Conservation (phyloP, 164 flowering plant species). For the Cinnamomum chago region DNA sequence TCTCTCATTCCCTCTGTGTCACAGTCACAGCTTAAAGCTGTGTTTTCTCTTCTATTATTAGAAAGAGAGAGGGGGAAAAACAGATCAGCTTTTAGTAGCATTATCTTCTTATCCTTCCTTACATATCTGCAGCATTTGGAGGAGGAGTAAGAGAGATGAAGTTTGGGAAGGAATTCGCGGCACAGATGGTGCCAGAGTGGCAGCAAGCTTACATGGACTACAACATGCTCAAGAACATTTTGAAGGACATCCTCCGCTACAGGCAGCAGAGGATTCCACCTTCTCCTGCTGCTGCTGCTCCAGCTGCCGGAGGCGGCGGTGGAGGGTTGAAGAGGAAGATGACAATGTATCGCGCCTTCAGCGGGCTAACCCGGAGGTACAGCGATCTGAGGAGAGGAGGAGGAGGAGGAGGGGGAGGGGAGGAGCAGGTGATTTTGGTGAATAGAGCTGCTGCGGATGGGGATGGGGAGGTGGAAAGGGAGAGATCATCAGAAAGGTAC, state of each 20-base stretch:
- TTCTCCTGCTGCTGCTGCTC: neutral
- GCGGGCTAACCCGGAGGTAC: constrained; percentile 18
- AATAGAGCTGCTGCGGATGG: neutral
- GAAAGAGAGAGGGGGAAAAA: too few species aligned
- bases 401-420: neutral
- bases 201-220: constrained; percentile 63
- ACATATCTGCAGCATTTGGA: neutral
- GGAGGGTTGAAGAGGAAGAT: constrained; percentile 14
- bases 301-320: neutral
- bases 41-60: too few species aligned
- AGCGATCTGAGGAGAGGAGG: neutral
- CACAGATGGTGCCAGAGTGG: constrained; percentile 84
- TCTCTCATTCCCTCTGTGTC: too few species aligned
- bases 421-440: constrained; percentile 24
- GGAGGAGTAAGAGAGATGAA: constrained; percentile 35
- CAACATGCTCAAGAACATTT: constrained; percentile 18
- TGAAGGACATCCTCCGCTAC: constrained; percentile 19
- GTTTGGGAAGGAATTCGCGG: constrained; percentile 60
- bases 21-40: too few species aligned
- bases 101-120: too few species aligned
- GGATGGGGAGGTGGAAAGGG: neutral
- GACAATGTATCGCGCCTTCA: constrained; percentile 29
- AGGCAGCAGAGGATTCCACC: neutral
- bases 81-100: too few species aligned
- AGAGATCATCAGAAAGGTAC: constrained; percentile 11